Evolutionary conservation across 352 stramenopile genomes (phyloP), one percentile per base, ranked within the genome.

Genomic region (Ophiocytium majus): DNA sequence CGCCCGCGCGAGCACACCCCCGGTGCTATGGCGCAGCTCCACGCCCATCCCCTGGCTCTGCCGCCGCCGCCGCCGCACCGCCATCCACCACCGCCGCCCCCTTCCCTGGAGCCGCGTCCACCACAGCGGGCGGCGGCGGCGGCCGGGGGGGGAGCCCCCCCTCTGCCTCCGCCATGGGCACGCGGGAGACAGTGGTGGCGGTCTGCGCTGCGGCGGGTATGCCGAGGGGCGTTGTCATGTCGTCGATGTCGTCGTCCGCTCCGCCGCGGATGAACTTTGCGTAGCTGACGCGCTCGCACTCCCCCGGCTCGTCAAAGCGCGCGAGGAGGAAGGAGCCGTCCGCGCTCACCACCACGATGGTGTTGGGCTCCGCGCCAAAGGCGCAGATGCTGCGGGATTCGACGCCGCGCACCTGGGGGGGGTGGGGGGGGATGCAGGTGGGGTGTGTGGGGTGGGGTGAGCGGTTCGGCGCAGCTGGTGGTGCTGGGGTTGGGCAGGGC

Each of bases 341-440:
- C 9, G 86, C 84, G 76, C 84, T 86, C 17, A 90, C 81, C 19
- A 89, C 81, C 1, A 89, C 81, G 71, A 89, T 96, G n/a, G 95
- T 98, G 83, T 96, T 95, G 88, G 96, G 95, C 88, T 97, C 94
- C 0, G 90, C 91, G 33, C 94, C 94, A 89, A 98, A 98, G 0
- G 95, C 94, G 87, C 94, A 97, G 76, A 98, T 95, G 57, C 93
- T 97, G 76, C 92, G 91, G 0, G 93, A 95, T 80, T 97, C 93
- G 0, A 94, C 92, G 28, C 97, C 94, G 79, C 93, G 93, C 78
- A 98, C 96, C 71, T 92, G 84, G 76, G 49, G 81, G 35, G 75
- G 37, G 19, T n/a, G 35, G 63, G 81, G 31, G 43, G 64, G 36
- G 0, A 49, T 43, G 28, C n/a, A n/a, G n/a, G n/a, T n/a, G n/a